Evolutionary conservation across 2,329 filamentous ascomycete species (phyloP).

Genomic region (Immersiporthe knoxdaviesiana): DNA sequence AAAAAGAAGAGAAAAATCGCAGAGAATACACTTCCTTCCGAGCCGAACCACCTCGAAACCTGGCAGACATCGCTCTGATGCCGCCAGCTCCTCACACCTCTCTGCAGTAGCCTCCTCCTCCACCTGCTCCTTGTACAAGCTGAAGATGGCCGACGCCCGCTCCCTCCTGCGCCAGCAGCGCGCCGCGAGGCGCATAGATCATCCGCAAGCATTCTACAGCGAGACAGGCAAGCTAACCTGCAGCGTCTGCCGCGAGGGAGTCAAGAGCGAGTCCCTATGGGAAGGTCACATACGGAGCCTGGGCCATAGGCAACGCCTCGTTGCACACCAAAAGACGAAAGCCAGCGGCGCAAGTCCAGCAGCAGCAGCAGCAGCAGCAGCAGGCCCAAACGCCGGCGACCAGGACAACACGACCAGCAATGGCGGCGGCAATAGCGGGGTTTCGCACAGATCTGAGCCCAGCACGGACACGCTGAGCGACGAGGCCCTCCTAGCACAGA

Average conservation of each 20-base stretch:
- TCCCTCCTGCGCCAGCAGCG: conserved; percentile 79
- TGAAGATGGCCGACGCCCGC: conserved; percentile 75
- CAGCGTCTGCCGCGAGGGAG: conserved; percentile 63
- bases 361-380: too few relatives aligned
- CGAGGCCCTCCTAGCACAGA: conserved; percentile 32
- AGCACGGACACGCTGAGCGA: conserved; percentile 36
- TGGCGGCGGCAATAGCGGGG: conserved; percentile 24
- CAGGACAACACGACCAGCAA: not conserved
- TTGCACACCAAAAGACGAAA: conserved; percentile 32
- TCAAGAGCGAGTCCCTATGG: conserved; percentile 72
- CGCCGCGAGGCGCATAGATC: conserved; percentile 71
- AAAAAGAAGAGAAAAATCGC: not conserved
- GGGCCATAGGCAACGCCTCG: conserved; percentile 48
- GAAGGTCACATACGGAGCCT: conserved; percentile 60
- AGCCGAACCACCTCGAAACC: not conserved
- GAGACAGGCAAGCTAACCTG: conserved; percentile 70
- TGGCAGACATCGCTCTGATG: not conserved
- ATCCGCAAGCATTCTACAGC: conserved; percentile 70
- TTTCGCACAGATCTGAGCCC: conserved; percentile 21
- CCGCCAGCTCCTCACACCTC: not conserved
- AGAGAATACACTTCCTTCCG: not conserved
- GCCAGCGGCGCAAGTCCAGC: conserved; percentile 9
- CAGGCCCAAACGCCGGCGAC: conserved; percentile 27
- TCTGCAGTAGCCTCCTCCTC: conserved; percentile 1
- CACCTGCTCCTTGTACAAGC: not conserved